Base-by-base conservation (phyloP, 768 basidiomycete genomes). In the Plicaturopsis crispa region DNA sequence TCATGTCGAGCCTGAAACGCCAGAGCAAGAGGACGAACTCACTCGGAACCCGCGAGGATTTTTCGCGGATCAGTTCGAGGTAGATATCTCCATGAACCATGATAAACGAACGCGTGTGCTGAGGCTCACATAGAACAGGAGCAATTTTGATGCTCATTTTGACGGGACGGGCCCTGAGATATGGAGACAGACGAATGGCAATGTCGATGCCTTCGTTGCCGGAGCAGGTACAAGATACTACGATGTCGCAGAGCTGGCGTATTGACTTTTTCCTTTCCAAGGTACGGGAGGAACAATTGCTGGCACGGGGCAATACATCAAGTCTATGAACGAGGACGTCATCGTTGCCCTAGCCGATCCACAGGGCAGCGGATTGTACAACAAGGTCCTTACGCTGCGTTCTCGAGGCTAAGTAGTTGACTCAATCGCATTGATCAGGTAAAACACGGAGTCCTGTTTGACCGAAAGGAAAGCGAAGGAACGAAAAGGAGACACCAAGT, bases 281-380 rank as follows among this genome's bases (percentile, higher is more conserved):
- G 89, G 91, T n/a, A 97, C 94, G 2, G 94, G 96, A 4, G 96
- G 96, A 10, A 98, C 94, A 3, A 75, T 99, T 36, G 84, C 91
- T 2, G 94, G 94, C 0, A 74, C 70, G 4, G 92, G 89, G 0
- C 71, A 64, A 36, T 94, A 71, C 52, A 63, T 99, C 38, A 94
- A 92, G 61, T 74, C 74, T 8, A 75, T 78, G 67, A 69, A 85
- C 33, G 67, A 76, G 17, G 64, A 73, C 40, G 48, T 93, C 32
- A 51, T 74, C 10, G 71, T 98, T 8, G 80, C 80, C 4, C 69
- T 99, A 35, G 73, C 87, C 8, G 96, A 99, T 60, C 92, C 93
- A 0, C 84, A 93, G 50, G 94, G 94, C 6, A 92, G 88, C 49
- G 96, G 96, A 2, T 62, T 99, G 36, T 96, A 83, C 60, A 97